Base-by-base conservation (phyloP, 768 basidiomycete species). In the Psilocybe cubensis region DNA sequence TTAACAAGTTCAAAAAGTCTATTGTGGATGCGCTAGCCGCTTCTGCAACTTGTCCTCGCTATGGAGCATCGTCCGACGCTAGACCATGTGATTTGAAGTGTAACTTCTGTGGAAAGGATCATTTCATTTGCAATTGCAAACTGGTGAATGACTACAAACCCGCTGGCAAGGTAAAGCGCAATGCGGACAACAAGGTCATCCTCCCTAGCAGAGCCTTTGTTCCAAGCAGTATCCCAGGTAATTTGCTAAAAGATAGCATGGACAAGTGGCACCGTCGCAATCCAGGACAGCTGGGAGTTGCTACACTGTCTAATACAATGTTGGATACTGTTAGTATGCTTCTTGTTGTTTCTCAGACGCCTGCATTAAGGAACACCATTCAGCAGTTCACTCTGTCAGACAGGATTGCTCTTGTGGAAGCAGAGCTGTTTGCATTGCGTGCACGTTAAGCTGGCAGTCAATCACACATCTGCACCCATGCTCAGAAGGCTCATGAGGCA, bases 161-260 rank as follows among this genome's bases (percentile, higher is more conserved):
- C 2, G 63, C 60, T 0, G 66, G 66, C 1, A 63, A 67, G 6
- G 55, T 63, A 21, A 63, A 56, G 20, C 61, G 66, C 3, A 68
- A 73, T 44, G 46, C 56, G 3, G 59, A 65, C 3, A 63, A 59
- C 1, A 65, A 66, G 14, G 66, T 73, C 0, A 63, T 67, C 0
- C 62, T 72, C 4, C 58, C 64, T 0, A 58, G 56, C 2, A 68
- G 71, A 2, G 49, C 60, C 3, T 68, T 63, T 29, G 63, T 70
- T 1, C 70, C 69, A 0, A 53, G 59, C 3, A 23, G 45, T 17
- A 58, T 61, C 18, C 43, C 52, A 0, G 65, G 61, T 7, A 33
- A 12, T 4, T 40, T 50, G 1, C 45, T 61, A 9, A 46, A 42
- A 45, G 63, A 58, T 25, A 51, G 45, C 8, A 51, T 56, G 27